phyloP scores from a whole-genome alignment of 805 yeast genomes.

The Saturnispora ahearnii region DNA sequence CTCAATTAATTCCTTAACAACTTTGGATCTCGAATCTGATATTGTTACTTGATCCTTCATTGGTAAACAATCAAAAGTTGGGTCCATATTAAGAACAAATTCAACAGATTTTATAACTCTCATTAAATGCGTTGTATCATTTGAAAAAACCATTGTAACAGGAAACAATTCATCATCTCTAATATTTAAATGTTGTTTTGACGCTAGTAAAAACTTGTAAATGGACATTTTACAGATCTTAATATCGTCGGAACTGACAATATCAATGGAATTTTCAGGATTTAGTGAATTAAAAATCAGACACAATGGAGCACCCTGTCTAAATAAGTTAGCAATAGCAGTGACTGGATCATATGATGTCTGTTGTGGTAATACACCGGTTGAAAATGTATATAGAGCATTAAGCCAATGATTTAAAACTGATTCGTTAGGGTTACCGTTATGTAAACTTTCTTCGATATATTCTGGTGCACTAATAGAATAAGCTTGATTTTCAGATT shows the following conservation, averaged over 20 bases:
- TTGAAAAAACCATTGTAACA: conserved; percentile 80
- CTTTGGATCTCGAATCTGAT: conserved; percentile 60
- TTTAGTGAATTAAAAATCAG: conserved; percentile 64
- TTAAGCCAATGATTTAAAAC: conserved; percentile 24
- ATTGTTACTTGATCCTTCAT: conserved; percentile 24
- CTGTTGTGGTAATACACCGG: conserved; percentile 69
- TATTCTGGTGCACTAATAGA: conserved; percentile 14
- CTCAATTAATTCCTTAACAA: conserved; percentile 73
- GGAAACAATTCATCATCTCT: conserved; percentile 82
- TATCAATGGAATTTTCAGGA: conserved; percentile 42
- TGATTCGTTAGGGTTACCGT: neutral
- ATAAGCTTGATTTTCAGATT: conserved; percentile 63
- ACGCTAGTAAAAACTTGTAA: conserved; percentile 82
- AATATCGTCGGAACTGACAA: conserved; percentile 69
- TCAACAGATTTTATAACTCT: conserved; percentile 68
- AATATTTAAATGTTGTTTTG: conserved; percentile 63
- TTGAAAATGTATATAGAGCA: conserved; percentile 53
- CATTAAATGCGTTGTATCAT: conserved; percentile 66
- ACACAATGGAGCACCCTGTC: conserved; percentile 89
- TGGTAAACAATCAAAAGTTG: conserved; percentile 24
- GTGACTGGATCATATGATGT: conserved; percentile 86
- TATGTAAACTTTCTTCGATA: conserved; percentile 2
- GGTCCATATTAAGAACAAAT: conserved; percentile 48
- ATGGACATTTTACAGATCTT: conserved; percentile 82
- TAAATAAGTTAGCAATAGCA: conserved; percentile 77